Base-by-base conservation (phyloP, 257 asterid genomes). In the Nicotiana noctiflora region DNA sequence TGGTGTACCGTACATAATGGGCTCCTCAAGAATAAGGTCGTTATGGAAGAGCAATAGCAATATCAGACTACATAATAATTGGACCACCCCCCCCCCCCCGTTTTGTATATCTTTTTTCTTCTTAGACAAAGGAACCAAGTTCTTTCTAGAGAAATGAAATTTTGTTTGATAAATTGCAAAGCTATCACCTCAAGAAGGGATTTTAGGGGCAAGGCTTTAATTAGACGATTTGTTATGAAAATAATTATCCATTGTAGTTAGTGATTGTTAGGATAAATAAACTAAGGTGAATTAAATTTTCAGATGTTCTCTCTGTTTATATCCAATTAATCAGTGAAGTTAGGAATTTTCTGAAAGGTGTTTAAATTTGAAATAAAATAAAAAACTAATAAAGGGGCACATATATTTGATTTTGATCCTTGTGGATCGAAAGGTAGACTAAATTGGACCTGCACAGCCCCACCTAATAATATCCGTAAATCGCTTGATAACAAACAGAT, bases 21-120 rank as follows among this genome's bases (percentile, higher is more conserved):
- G 77, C 18, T 70, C 21, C 56, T 70, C 77, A 70, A 34, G 57
- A 31, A 68, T 68, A 34, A 27, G 19, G 37, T 29, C 40, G 57
- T 68, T 68, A 40, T 68, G 77, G 57, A 70, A 70, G 57, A 44
- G 57, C 59, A 70, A 44, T 70, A 68, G 77, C 7, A 6, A 70
- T 46, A 21, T 10, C 31, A 70, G 56, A 44, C 3, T 61, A 70
- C 77, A 70, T 70, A 44, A 70, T 70, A 44, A 70, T 44, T 70
- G 77, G 34, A 44, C 34, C n/a, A n/a, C n/a, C n/a, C n/a, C n/a
- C n/a, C n/a, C n/a, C 27, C 27, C 1, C 6, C 52, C 2, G n/a
- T 18, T 40, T 10, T 34, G 12, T 14, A 15, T 31, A 1, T 40
- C 34, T 4, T 37, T 67, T 1, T 19, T 44, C 13, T 70, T 44